phyloP scores from a whole-genome alignment of 495 filamentous ascomycete species.

The Penicillium cinerascens region DNA sequence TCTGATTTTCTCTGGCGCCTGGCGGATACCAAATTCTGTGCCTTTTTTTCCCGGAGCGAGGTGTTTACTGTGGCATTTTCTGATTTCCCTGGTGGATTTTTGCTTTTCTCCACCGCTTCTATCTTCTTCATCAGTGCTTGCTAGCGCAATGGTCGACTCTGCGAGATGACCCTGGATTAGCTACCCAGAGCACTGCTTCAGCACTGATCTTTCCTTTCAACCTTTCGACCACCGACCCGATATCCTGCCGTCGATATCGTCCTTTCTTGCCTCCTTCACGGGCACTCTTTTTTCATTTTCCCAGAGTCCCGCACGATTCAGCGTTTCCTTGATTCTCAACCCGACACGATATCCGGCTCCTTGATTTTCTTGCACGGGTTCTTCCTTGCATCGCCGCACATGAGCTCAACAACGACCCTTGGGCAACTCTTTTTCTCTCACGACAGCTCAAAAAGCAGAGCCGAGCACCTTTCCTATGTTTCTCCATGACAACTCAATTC shows the following conservation, averaged over 20 bases:
- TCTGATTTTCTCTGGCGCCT: slow-evolving; percentile 13
- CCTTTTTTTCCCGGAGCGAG: slow-evolving; percentile 26
- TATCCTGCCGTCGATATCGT: slow-evolving; percentile 23
- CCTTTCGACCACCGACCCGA: slow-evolving; percentile 10
- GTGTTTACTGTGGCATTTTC: slow-evolving; percentile 21
- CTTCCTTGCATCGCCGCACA: background rate
- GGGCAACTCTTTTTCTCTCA: slow-evolving; percentile 10
- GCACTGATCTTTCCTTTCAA: slow-evolving; percentile 1
- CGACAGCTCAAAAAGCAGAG: slow-evolving; percentile 10
- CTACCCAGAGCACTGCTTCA: slow-evolving; percentile 11
- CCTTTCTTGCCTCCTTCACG: slow-evolving; percentile 11
- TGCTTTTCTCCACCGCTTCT: slow-evolving; percentile 1
- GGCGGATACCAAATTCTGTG: slow-evolving; percentile 14
- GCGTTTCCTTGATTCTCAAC: slow-evolving; percentile 11
- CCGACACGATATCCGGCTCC: slow-evolving; percentile 8
- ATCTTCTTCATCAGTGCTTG: background rate
- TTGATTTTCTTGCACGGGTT: slow-evolving; percentile 5
- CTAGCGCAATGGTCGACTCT: slow-evolving; percentile 10
- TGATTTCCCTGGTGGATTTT: slow-evolving; percentile 1
- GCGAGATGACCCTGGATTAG: background rate
- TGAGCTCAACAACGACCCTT: slow-evolving; percentile 14
- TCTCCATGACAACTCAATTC: slow-evolving; percentile 20
- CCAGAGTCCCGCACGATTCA: slow-evolving; percentile 17
- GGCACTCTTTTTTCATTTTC: slow-evolving; percentile 2
- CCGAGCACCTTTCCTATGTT: slow-evolving; percentile 31